Evolutionary conservation across 2,329 filamentous ascomycete genomes (phyloP).

Genomic region (Zymoseptoria passerinii): DNA sequence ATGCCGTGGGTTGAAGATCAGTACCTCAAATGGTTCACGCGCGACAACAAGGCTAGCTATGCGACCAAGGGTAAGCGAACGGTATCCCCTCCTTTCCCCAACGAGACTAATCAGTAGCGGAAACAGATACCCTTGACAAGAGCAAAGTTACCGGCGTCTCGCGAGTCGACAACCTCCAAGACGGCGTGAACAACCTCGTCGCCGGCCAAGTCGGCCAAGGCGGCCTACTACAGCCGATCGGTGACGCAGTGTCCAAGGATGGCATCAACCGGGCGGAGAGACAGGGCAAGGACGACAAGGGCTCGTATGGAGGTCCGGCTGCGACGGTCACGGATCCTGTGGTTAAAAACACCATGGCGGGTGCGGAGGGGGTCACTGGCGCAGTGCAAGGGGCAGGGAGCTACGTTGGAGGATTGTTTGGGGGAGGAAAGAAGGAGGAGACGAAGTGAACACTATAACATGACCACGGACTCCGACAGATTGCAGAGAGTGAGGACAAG

Average conservation of each 20-base stretch:
- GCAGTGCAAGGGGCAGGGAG: constrained; percentile 22
- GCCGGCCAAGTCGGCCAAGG: constrained; percentile 59
- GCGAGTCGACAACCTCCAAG: constrained; percentile 61
- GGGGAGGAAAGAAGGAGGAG: constrained; percentile 27
- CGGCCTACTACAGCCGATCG: constrained; percentile 56
- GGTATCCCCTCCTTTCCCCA: background rate
- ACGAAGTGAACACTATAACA: background rate
- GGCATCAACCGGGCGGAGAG: constrained; percentile 59
- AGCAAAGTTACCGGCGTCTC: constrained; percentile 60
- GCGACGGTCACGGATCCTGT: constrained; percentile 29
- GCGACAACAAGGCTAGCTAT: constrained; percentile 69
- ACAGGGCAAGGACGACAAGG: constrained; percentile 54
- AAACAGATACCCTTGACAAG: constrained; percentile 56
- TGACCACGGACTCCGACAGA: background rate
- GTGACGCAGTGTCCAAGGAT: constrained; percentile 55
- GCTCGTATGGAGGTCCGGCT: constrained; percentile 39
- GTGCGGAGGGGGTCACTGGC: constrained; percentile 20
- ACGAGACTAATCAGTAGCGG: background rate
- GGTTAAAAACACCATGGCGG: constrained; percentile 23
- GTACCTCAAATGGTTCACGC: constrained; percentile 64
- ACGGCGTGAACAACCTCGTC: constrained; percentile 55
- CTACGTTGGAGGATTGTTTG: constrained; percentile 27
- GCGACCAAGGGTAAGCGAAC: constrained; percentile 52
- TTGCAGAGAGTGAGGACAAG: background rate
- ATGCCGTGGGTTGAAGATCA: constrained; percentile 69